Conservation (phyloP, 2,329 filamentous ascomycete species). For the Ophiocordyceps unilateralis region DNA sequence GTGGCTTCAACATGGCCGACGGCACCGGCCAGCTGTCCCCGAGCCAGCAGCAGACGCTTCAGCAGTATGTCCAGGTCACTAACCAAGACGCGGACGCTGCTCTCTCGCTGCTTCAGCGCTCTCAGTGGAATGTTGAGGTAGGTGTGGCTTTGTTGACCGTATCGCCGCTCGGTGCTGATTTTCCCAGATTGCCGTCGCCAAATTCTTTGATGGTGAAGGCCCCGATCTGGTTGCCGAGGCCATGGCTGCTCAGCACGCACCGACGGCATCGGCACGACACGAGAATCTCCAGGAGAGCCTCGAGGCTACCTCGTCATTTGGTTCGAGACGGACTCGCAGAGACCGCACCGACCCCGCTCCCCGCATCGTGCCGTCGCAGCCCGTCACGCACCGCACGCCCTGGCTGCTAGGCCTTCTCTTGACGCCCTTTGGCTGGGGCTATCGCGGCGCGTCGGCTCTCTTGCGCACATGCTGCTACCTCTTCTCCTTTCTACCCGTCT, state of each 20-base stretch:
- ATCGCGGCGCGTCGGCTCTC: conserved; percentile 49
- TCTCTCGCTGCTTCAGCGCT: conserved; percentile 61
- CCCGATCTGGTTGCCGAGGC: conserved; percentile 68
- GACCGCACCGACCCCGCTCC: conserved; percentile 50
- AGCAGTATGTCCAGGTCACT: conserved; percentile 79
- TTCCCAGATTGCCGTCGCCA: conserved; percentile 73
- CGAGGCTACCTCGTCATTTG: conserved; percentile 14
- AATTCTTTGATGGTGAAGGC: conserved; percentile 94
- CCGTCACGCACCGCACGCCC: conserved; percentile 51
- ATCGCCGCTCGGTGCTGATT: neutral
- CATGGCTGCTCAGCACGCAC: conserved; percentile 42
- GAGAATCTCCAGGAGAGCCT: conserved; percentile 57
- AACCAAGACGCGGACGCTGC: conserved; percentile 65
- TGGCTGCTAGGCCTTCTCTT: conserved; percentile 65
- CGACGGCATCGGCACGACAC: conserved; percentile 42
- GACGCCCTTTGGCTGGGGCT: conserved; percentile 65
- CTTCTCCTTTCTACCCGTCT: conserved; percentile 62
- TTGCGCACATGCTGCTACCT: conserved; percentile 62
- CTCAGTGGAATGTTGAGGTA: conserved; percentile 93
- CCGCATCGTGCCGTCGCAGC: conserved; percentile 63
- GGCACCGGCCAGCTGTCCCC: conserved; percentile 56
- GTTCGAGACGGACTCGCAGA: conserved; percentile 9
- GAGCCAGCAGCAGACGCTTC: conserved; percentile 65
- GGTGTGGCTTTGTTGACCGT: conserved; percentile 2
- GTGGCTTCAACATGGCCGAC: conserved; percentile 2